A percentile compares a stretch with the other conserved stretches of the same genome.
Evolutionary conservation across 2,329 filamentous ascomycete genomes (phyloP).

Genomic region (Trichothecium roseum): DNA sequence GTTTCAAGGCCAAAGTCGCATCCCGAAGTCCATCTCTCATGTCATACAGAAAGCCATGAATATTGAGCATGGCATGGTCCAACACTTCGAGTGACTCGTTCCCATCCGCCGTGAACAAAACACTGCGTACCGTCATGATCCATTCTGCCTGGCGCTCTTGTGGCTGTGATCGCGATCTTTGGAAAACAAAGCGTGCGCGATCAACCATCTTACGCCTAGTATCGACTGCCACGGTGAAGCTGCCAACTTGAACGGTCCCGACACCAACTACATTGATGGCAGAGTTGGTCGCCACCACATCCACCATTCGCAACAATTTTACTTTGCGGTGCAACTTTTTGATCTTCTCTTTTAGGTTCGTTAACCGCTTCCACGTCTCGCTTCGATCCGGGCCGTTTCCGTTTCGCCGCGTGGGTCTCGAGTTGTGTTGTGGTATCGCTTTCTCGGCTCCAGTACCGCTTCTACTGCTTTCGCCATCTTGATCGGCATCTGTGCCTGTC

Average conservation of each 20-base stretch:
- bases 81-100: slow-evolving; percentile 77
- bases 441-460: slow-evolving; percentile 11
- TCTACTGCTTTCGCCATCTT: slow-evolving; percentile 17
- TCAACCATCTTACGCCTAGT: slow-evolving; percentile 88
- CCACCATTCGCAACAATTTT: slow-evolving; percentile 79
- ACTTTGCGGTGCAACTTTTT: slow-evolving; percentile 81
- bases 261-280: slow-evolving; percentile 69
- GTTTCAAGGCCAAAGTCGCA: slow-evolving; percentile 79
- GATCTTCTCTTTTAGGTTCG: slow-evolving; percentile 69
- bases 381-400: slow-evolving; percentile 35
- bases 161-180: slow-evolving; percentile 51
- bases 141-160: slow-evolving; percentile 72
- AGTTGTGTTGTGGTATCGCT: slow-evolving; percentile 15
- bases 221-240: slow-evolving; percentile 77
- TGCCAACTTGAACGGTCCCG: slow-evolving; percentile 76
- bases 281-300: slow-evolving; percentile 75
- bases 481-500: slow-evolving; percentile 11
- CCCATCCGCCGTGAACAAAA: slow-evolving; percentile 80
- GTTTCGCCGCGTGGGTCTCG: slow-evolving; percentile 6
- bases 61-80: slow-evolving; percentile 78
- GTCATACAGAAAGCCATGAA: slow-evolving; percentile 84
- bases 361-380: slow-evolving; percentile 73
- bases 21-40: slow-evolving; percentile 81
- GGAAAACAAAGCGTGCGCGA: slow-evolving; percentile 78
- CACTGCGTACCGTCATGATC: slow-evolving; percentile 76